Base-by-base conservation (phyloP, 495 filamentous ascomycete species). In the Aeminium ludgeri region DNA sequence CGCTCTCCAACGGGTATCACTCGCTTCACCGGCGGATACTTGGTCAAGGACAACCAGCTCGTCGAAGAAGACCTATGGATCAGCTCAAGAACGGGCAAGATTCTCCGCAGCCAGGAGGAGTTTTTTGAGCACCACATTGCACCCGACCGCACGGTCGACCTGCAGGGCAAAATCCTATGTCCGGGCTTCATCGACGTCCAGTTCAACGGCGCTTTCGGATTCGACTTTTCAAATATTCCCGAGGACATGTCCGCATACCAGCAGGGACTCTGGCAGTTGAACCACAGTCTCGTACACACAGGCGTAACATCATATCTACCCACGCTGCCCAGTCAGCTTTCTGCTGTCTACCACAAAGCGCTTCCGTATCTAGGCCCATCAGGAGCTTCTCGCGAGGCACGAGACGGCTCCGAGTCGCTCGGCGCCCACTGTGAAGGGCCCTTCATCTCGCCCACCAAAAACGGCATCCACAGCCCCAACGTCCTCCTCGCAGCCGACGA, bases 361-460 rank as follows among this genome's bases (percentile, higher is more conserved):
- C 67, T 89, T 3, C 80, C 76, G 7, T 75, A 76, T 42, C 72
- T 89, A 17, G 81, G 69, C 1, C 80, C 82, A 2, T 77, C 78
- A 1, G 73, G 71, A 19, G 47, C 49, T 23, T n/a, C 45, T 7
- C 64, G 71, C n/a, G 36, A 58, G 18, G 51, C 72, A 20, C 58
- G 69, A 44, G 67, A 74, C 38, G 84, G 84, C 42, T 70, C 81
- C 25, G 81, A 86, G 55, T 82, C 79, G 1, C 72, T 92, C 4
- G 83, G 82, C 2, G 83, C 82, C 3, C 84, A 92, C 52, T 73
- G 74, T 52, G 83, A 92, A 65, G 84, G 84, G 0, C 83, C 84
- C 0, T 92, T 86, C 62, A 65, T 92, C 39, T 78, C 56, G 55
- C 68, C 76, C 39, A 55, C 65, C 41, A 70, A 81, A 61, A 70